These are phyloP conservation scores for Ceratobasidium sp. DNA, from an alignment of 1,284 basidiomycete genomes.

Conservation along the genomic window DNA sequence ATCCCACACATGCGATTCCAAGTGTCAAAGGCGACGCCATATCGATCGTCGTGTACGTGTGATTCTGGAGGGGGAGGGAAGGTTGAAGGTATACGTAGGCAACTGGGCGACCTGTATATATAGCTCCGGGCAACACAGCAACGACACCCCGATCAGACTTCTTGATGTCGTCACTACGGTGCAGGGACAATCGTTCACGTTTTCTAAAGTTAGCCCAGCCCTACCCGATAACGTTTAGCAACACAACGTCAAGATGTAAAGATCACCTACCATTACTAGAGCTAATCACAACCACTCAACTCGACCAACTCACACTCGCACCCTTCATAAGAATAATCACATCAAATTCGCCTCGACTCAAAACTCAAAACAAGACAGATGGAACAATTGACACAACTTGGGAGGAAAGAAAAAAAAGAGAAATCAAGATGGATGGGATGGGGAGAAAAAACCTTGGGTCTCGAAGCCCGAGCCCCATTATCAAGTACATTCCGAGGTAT, in stretches of 20 bases:
- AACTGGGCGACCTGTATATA: too few species aligned
- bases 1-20: not conserved
- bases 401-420: not conserved
- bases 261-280: too few species aligned
- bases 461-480: too few species aligned
- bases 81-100: too few species aligned
- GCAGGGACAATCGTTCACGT: too few species aligned
- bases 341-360: conserved; percentile 23
- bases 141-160: too few species aligned
- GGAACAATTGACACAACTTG: conserved; percentile 12
- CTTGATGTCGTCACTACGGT: too few species aligned
- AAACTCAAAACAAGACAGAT: not conserved
- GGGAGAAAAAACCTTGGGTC: conserved; percentile 10
- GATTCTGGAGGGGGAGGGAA: not conserved
- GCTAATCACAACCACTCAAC: not conserved
- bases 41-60: not conserved
- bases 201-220: too few species aligned
- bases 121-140: too few species aligned
- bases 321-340: conserved; percentile 19
- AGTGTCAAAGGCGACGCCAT: not conserved
- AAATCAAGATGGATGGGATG: conserved; percentile 5
- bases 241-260: too few species aligned
- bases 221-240: too few species aligned
- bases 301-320: not conserved
- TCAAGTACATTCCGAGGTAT: conserved; percentile 20